Conservation (phyloP, 345 rosid genomes). For the Pseudoturritis turrita region DNA sequence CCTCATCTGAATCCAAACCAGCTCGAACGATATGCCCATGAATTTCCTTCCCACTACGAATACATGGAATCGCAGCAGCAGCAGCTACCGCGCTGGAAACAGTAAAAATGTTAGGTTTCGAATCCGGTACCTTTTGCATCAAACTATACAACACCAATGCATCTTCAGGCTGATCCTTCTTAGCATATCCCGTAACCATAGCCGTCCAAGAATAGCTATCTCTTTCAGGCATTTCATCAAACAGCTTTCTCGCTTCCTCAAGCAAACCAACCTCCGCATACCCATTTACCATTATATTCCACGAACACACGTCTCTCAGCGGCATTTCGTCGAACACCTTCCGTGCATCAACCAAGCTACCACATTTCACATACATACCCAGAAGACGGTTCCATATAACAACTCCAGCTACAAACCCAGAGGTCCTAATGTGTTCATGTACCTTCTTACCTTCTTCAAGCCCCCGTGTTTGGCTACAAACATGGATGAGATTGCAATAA, state of each 20-base stretch:
- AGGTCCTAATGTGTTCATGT: slow-evolving; percentile 47
- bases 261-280: slow-evolving; percentile 50
- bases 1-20: slow-evolving; percentile 78
- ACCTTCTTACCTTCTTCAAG: slow-evolving; percentile 52
- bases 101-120: slow-evolving; percentile 50
- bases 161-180: slow-evolving; percentile 46
- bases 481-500: slow-evolving; percentile 62
- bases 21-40: slow-evolving; percentile 64
- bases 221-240: slow-evolving; percentile 77
- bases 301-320: slow-evolving; percentile 69
- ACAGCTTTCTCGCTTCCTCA: slow-evolving; percentile 53
- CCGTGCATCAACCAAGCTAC: slow-evolving; percentile 47
- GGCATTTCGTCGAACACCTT: slow-evolving; percentile 57
- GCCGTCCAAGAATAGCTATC: slow-evolving; percentile 91
- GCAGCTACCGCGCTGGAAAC: slow-evolving; percentile 72
- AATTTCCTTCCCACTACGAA: slow-evolving; percentile 64
- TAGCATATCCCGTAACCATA: slow-evolving; percentile 71
- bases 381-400: slow-evolving; percentile 63
- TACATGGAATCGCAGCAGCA: slow-evolving; percentile 54
- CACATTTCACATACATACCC: slow-evolving; percentile 69
- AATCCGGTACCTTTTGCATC: slow-evolving; percentile 40
- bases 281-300: slow-evolving; percentile 70
- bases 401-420: slow-evolving; percentile 62
- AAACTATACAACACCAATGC: slow-evolving; percentile 49
- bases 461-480: slow-evolving; percentile 44